Percentiles rank a stretch among this genome's conserved stretches.
Conservation (phyloP, 2,329 filamentous ascomycete species). For the Sphaerostilbella broomeana region DNA sequence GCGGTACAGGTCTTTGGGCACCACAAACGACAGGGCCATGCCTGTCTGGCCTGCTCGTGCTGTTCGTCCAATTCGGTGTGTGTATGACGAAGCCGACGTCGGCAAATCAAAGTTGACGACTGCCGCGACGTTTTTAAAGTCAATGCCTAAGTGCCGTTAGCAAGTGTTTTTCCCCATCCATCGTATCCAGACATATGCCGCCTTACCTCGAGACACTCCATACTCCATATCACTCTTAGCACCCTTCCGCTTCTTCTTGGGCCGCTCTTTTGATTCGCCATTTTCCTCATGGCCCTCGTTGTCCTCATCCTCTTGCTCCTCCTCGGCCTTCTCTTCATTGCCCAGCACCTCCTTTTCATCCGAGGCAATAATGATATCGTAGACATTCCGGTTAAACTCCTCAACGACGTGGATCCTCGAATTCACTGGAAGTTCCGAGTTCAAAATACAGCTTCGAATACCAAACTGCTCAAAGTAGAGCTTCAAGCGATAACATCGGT, state of each 20-base stretch:
- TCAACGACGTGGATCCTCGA: slow-evolving; percentile 90
- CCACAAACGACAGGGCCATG: slow-evolving; percentile 92
- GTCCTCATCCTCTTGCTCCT: slow-evolving; percentile 32
- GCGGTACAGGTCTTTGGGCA: slow-evolving; percentile 72
- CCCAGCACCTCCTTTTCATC: slow-evolving; percentile 85
- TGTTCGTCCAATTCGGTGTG: slow-evolving; percentile 92
- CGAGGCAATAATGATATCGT: slow-evolving; percentile 95
- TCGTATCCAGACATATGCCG: not conserved
- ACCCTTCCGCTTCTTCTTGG: slow-evolving; percentile 36
- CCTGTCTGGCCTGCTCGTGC: slow-evolving; percentile 85
- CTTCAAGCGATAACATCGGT: slow-evolving; percentile 84
- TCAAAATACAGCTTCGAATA: slow-evolving; percentile 86
- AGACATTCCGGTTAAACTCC: slow-evolving; percentile 93
- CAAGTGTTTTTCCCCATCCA: not conserved
- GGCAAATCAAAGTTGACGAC: slow-evolving; percentile 98
- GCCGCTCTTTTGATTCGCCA: slow-evolving; percentile 20
- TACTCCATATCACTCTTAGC: slow-evolving; percentile 74
- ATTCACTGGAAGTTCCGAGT: slow-evolving; percentile 90
- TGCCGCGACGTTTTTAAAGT: slow-evolving; percentile 91
- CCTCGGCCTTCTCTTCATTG: slow-evolving; percentile 43
- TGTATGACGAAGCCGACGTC: slow-evolving; percentile 81
- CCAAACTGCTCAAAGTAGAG: slow-evolving; percentile 96
- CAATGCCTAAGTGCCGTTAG: slow-evolving; percentile 49
- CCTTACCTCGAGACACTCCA: slow-evolving; percentile 74
- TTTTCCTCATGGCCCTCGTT: too few relatives aligned